Conservation (phyloP, 1,284 basidiomycete species). For the Microbotryum scabiosae region DNA sequence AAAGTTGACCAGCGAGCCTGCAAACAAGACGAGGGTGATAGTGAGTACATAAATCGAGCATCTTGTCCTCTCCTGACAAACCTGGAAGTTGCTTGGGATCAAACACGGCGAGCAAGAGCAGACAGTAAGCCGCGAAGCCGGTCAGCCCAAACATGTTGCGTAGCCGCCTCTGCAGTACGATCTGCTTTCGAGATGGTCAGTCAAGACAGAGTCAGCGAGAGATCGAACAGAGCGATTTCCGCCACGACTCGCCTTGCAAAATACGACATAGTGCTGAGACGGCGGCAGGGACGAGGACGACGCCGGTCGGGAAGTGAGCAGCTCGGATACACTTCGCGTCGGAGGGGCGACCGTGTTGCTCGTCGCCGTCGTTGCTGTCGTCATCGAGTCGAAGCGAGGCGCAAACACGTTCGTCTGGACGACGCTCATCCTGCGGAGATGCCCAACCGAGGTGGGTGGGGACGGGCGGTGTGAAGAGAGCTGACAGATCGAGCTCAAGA, state of each 20-base stretch:
- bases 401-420: slow-evolving; percentile 4
- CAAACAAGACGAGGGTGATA: background rate
- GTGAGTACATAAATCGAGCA: too few relatives aligned
- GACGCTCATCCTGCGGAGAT: slow-evolving; percentile 5
- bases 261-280: slow-evolving; percentile 8
- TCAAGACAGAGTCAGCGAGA: background rate
- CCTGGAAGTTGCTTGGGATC: slow-evolving; percentile 18
- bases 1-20: slow-evolving; percentile 21
- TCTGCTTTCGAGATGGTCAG: background rate
- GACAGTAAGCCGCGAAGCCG: background rate
- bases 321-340: slow-evolving; percentile 2
- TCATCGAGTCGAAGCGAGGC: background rate
- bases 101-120: slow-evolving; percentile 12
- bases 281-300: background rate
- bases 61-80: background rate
- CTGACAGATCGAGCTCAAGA: too few relatives aligned
- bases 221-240: rapidly evolving
- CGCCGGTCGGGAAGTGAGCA: background rate
- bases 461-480: too few relatives aligned
- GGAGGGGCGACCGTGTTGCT: slow-evolving; percentile 3
- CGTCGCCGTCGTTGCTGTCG: background rate
- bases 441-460: too few relatives aligned
- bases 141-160: slow-evolving; percentile 20
- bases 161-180: slow-evolving; percentile 16
- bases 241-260: slow-evolving; percentile 18